Conservation (phyloP, 2,329 filamentous ascomycete species). For the Penicillium sp. region DNA sequence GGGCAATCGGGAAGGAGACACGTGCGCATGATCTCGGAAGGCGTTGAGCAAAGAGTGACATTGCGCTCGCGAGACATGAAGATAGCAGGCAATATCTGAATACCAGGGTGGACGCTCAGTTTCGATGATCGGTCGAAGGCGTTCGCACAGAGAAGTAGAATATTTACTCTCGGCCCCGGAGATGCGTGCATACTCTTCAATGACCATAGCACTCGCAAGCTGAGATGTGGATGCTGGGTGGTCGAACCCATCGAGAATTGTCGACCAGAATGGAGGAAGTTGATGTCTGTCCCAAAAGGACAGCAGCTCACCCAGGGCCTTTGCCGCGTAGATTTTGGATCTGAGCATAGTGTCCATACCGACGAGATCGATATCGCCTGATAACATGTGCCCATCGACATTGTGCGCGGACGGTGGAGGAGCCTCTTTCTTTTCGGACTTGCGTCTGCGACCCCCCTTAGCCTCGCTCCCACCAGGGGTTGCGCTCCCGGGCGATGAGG, state of each 20-base stretch:
- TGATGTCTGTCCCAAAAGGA: conserved; percentile 61
- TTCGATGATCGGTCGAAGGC: conserved; percentile 71
- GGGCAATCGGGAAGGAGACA: conserved; percentile 68
- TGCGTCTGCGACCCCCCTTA: conserved; percentile 66
- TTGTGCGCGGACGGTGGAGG: conserved; percentile 70
- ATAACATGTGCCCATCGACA: conserved; percentile 96
- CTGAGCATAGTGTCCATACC: conserved; percentile 82
- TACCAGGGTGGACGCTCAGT: conserved; percentile 75
- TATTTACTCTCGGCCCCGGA: conserved; percentile 30
- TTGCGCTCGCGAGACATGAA: conserved; percentile 83
- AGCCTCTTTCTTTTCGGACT: conserved; percentile 76
- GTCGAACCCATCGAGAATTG: conserved; percentile 64
- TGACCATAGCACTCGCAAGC: conserved; percentile 70
- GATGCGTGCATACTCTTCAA: conserved; percentile 78
- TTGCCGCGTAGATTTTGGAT: conserved; percentile 80
- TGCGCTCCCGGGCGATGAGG: conserved; percentile 40
- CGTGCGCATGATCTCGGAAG: conserved; percentile 85
- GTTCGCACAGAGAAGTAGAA: conserved; percentile 42
- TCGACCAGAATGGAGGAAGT: conserved; percentile 48
- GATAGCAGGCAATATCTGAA: conserved; percentile 80
- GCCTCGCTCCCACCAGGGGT: conserved; percentile 51
- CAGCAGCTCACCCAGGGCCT: conserved; percentile 80
- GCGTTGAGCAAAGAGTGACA: conserved; percentile 84
- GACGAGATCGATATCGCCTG: conserved; percentile 91
- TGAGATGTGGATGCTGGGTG: conserved; percentile 81